Percentiles rank a stretch among this genome's conserved stretches.
phyloP scores from a whole-genome alignment of 75 land plant species.

The Cryptomeria japonica region DNA sequence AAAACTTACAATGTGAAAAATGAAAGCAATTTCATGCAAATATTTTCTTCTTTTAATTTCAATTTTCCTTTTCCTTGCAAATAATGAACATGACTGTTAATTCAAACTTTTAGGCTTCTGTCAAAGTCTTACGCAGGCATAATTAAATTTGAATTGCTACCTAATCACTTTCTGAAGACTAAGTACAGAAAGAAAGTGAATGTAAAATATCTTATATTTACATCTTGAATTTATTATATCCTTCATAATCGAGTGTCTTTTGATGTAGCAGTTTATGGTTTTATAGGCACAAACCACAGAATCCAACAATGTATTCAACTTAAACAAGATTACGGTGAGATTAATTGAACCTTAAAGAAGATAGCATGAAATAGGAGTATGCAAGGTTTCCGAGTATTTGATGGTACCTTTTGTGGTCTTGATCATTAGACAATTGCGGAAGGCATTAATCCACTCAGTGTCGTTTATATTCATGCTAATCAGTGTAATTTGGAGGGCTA shows the following conservation, averaged over 20 bases:
- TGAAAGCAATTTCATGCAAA: not conserved
- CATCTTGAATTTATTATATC: not conserved
- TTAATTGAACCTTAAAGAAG: not conserved
- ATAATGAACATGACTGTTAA: not conserved
- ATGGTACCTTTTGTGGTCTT: not conserved
- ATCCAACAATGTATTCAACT: not conserved
- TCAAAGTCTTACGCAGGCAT: not conserved
- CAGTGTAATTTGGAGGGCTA: slow-evolving; percentile 25
- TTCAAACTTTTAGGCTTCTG: not conserved
- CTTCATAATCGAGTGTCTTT: not conserved
- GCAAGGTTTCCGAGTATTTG: not conserved
- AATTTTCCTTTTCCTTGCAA: not conserved
- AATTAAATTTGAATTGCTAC: not conserved
- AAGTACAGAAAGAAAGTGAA: not conserved
- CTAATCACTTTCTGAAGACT: not conserved
- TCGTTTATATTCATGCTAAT: slow-evolving; percentile 24
- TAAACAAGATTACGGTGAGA: not conserved
- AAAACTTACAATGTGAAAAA: not conserved
- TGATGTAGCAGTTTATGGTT: not conserved
- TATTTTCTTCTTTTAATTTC: not conserved
- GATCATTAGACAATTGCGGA: slow-evolving; percentile 22
- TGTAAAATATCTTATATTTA: not conserved
- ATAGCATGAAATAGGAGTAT: not conserved
- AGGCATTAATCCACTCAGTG: slow-evolving; percentile 4
- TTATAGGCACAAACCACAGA: not conserved